Evolutionary conservation across 805 yeast genomes (phyloP).

Genomic region (Saccharomyces eubayanus): DNA sequence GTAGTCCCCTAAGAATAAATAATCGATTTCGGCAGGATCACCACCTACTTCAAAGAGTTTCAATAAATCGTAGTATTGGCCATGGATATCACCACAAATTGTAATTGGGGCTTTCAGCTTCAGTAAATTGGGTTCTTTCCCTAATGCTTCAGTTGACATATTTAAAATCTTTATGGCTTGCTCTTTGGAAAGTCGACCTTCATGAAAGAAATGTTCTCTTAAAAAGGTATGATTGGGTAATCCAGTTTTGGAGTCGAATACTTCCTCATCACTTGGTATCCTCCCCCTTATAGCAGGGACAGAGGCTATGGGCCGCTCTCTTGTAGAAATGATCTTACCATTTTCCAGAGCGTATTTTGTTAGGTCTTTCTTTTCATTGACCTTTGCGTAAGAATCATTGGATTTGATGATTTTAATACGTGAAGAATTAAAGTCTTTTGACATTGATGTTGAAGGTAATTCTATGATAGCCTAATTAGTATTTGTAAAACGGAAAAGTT

Average conservation of each 20-base stretch:
- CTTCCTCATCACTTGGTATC: conserved; percentile 54
- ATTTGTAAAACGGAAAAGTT: not conserved
- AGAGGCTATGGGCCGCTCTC: conserved; percentile 36
- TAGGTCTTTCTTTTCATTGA: conserved; percentile 22
- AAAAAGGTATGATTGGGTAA: conserved; percentile 61
- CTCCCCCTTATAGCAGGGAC: conserved; percentile 58
- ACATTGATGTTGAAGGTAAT: not conserved
- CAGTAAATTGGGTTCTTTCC: conserved; percentile 64
- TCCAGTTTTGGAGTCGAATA: conserved; percentile 46
- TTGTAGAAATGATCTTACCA: conserved; percentile 38
- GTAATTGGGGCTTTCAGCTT: conserved; percentile 81
- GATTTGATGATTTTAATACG: conserved; percentile 20
- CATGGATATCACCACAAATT: conserved; percentile 88
- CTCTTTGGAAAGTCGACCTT: conserved; percentile 62
- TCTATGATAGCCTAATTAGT: not conserved
- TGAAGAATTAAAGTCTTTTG: not conserved
- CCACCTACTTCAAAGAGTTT: conserved; percentile 87
- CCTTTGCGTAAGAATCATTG: not conserved
- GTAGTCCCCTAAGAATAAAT: conserved; percentile 80
- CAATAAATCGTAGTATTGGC: conserved; percentile 80
- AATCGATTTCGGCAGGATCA: conserved; percentile 57
- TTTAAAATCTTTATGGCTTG: conserved; percentile 60
- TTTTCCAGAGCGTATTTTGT: conserved; percentile 38
- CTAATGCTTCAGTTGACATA: conserved; percentile 51
- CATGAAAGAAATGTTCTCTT: conserved; percentile 58